Percentiles rank a stretch among this genome's conserved stretches.
These are phyloP conservation scores for Lumnitzera littorea DNA, from an alignment of 345 rosid species.

Conservation along the genomic window DNA sequence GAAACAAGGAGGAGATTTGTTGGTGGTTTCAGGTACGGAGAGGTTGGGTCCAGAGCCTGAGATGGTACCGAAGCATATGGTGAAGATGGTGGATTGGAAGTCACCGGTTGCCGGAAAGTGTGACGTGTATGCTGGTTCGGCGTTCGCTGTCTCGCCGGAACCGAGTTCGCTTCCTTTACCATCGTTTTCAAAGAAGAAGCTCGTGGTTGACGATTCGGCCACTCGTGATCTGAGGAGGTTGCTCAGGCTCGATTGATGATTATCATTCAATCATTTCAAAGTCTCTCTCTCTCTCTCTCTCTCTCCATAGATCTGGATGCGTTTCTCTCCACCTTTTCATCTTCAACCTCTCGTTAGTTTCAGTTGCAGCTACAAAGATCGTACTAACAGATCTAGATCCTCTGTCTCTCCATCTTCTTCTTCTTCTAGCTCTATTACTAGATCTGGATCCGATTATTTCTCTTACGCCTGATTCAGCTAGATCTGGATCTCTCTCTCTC, in stretches of 20 bases:
- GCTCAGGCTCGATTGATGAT: conserved; percentile 32
- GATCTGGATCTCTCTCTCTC: neutral
- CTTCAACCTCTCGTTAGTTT: no score
- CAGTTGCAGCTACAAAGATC: no score
- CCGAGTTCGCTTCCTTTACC: conserved; percentile 54
- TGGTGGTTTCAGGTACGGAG: conserved; percentile 13
- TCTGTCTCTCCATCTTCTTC: no score
- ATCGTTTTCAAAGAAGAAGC: conserved; percentile 40
- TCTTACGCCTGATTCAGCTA: no score
- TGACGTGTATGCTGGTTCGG: conserved; percentile 52
- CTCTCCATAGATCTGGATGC: no score
- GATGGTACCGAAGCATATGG: conserved; percentile 22
- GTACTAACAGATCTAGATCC: no score
- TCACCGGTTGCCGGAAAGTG: conserved; percentile 18
- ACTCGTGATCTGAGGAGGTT: conserved; percentile 53
- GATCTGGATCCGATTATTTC: no score
- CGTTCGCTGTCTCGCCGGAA: conserved; percentile 44
- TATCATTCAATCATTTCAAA: neutral
- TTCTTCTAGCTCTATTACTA: no score
- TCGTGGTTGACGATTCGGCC: conserved; percentile 37
- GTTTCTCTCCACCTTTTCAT: no score
- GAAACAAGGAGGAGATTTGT: conserved; percentile 3
- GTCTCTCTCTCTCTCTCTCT: no score
- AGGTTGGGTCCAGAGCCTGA: conserved; percentile 23
- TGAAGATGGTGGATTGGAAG: conserved; percentile 14